Percentiles rank a stretch among this genome's conserved stretches.
These are phyloP conservation scores for Whalleya microplaca DNA, from an alignment of 2,329 filamentous ascomycete genomes.

Conservation along the genomic window DNA sequence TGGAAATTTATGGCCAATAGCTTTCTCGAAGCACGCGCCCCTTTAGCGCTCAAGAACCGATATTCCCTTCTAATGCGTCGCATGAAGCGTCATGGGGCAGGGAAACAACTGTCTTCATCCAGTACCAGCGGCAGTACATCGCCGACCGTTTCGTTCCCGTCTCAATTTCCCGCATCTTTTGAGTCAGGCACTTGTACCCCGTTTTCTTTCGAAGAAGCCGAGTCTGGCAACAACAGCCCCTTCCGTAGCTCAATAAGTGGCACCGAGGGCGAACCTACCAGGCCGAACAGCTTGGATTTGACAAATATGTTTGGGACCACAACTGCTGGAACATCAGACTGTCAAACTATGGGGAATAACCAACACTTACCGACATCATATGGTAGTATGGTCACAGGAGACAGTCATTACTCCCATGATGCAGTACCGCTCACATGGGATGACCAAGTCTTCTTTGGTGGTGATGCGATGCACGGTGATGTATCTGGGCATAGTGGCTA, in stretches of 20 bases:
- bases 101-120: not conserved
- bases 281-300: not conserved
- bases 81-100: constrained; percentile 10
- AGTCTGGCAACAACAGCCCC: not conserved
- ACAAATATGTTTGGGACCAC: not conserved
- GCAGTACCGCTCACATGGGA: not conserved
- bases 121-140: not conserved
- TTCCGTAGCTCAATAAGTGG: not conserved
- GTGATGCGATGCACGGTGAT: not conserved
- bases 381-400: not conserved
- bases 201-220: not conserved
- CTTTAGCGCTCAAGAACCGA: constrained; percentile 22
- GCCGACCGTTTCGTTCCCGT: not conserved
- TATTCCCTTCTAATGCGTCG: constrained; percentile 22
- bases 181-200: not conserved
- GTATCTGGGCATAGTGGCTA: not conserved
- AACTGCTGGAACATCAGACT: too few relatives aligned
- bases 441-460: not conserved
- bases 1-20: constrained; percentile 27
- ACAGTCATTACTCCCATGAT: not conserved
- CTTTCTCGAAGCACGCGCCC: constrained; percentile 21
- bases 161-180: not conserved
- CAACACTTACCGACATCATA: not conserved
- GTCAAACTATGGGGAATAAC: not conserved
- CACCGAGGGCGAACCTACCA: not conserved